Evolutionary conservation across 2,329 filamentous ascomycete species (phyloP), one percentile per base, ranked within the genome.

Genomic region (Metarhizium rileyi): DNA sequence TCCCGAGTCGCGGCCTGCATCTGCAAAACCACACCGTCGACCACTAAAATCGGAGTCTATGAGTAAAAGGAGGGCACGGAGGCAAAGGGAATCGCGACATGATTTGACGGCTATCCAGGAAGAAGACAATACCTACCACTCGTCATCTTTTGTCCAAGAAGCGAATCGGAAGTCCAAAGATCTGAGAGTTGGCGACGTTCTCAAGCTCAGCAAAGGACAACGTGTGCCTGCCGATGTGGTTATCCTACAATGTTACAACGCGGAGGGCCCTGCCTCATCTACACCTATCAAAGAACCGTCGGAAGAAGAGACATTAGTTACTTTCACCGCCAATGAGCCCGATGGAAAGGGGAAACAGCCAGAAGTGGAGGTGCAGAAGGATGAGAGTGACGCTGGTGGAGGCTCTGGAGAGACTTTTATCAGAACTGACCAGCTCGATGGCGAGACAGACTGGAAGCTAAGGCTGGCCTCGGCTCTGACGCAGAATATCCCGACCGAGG

Each of bases 391-490:
- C 35, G 65, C 60, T 44, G 67, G 69, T 18, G 48, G 45, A 5
- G 68, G 77, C n/a, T 74, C 76, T 25, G 90, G 90, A 26, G 94
- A 98, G 68, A 91, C 91, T 0, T 98, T 98, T 61, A 97, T 98
- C 62, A 81, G 93, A 52, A 98, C 94, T 2, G 93, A 98, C 66
- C 93, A 98, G 63, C 76, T 98, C 9, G 93, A 98, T 61, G 93
- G 93, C 58, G 93, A 98, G 70, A 98, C 93, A 0, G 93, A 98
- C 63, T 98, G 93, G 94, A 98, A 98, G 69, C 73, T 98, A 50
- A 84, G 94, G 27, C 68, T 97, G 33, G 90, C 93, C 1, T 93
- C 90, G 12, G 81, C 87, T 0, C 68, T 97, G 25, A 91, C 90
- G 1, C 93, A 98, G 62, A 78, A 73, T n/a, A 71, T 98, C 20